Evolutionary conservation across 2,329 filamentous ascomycete genomes (phyloP).

Genomic region (Fusarium haematococcum): DNA sequence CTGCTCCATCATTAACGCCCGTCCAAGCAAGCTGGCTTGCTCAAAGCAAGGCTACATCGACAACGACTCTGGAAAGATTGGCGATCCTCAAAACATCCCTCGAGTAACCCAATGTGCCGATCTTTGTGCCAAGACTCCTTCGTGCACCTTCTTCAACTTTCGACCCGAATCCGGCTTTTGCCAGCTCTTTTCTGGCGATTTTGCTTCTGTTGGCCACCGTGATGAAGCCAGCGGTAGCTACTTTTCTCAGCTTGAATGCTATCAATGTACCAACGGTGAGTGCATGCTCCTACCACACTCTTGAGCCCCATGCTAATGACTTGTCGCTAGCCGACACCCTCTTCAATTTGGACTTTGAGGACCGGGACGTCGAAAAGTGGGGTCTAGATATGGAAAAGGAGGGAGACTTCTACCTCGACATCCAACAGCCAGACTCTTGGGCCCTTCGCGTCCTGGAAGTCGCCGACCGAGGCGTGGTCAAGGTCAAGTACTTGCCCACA

Average conservation of each 20-base stretch:
- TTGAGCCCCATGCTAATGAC: not conserved
- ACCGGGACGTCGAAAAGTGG: not conserved
- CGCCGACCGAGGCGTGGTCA: not conserved
- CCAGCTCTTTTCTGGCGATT: not conserved
- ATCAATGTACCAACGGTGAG: not conserved
- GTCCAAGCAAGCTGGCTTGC: not conserved
- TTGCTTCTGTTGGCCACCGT: not conserved
- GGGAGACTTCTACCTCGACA: not conserved
- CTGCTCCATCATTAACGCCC: not conserved
- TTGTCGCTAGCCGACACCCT: not conserved
- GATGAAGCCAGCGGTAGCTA: not conserved
- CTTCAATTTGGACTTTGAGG: not conserved
- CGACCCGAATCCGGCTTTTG: not conserved
- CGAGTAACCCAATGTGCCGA: not conserved
- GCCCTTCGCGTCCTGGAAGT: not conserved
- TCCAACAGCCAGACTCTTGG: not conserved
- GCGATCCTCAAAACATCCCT: not conserved
- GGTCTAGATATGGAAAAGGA: not conserved
- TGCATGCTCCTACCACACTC: not conserved
- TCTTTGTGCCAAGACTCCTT: not conserved
- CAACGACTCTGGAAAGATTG: not conserved
- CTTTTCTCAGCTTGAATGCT: not conserved
- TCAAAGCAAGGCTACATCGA: not conserved
- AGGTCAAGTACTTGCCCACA: not conserved
- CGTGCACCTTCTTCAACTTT: constrained; percentile 1